A percentile compares a stretch with the other conserved stretches of the same genome.
These are phyloP conservation scores for Zymoseptoria passerinii DNA, from an alignment of 2,329 filamentous ascomycete genomes.

Conservation along the genomic window DNA sequence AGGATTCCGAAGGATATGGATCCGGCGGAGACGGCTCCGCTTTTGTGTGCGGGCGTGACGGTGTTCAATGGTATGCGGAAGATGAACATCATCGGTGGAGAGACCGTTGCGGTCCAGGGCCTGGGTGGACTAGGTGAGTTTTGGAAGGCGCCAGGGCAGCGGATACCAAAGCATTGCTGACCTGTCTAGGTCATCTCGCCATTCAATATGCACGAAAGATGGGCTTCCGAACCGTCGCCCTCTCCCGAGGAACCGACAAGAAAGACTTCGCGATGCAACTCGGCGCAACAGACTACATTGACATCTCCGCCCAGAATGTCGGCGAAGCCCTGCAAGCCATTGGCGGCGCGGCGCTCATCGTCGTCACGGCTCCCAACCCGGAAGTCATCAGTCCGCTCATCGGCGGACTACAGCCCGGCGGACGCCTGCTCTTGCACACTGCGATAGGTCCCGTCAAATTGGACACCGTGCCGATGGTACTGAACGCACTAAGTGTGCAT, in stretches of 20 bases:
- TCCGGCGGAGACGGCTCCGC: conserved; percentile 38
- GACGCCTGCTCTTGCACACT: conserved; percentile 54
- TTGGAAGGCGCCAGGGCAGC: conserved; percentile 16
- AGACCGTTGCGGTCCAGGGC: conserved; percentile 44
- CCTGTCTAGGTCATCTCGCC: conserved; percentile 41
- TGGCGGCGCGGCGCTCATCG: conserved; percentile 54
- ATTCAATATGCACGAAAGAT: conserved; percentile 46
- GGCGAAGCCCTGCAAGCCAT: conserved; percentile 45
- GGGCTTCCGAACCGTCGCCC: conserved; percentile 45
- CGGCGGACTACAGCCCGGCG: conserved; percentile 45
- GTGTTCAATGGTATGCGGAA: conserved; percentile 46
- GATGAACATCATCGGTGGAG: conserved; percentile 39
- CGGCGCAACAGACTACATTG: conserved; percentile 51
- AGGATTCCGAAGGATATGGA: conserved; percentile 41
- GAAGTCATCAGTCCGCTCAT: conserved; percentile 47
- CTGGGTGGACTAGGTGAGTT: conserved; percentile 32
- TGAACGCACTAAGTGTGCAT: conserved; percentile 41
- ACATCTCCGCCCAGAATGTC: conserved; percentile 44
- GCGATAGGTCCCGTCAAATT: conserved; percentile 39
- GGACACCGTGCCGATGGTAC: conserved; percentile 38
- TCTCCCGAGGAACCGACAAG: conserved; percentile 44
- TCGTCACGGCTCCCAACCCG: conserved; percentile 56
- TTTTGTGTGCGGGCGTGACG: conserved; percentile 45
- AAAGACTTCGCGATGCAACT: conserved; percentile 46
- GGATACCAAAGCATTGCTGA: conserved; percentile 40